A percentile compares a stretch with the other conserved stretches of the same genome.
Evolutionary conservation across 352 stramenopile species (phyloP).

Genomic region (Globisporangium middletonii): DNA sequence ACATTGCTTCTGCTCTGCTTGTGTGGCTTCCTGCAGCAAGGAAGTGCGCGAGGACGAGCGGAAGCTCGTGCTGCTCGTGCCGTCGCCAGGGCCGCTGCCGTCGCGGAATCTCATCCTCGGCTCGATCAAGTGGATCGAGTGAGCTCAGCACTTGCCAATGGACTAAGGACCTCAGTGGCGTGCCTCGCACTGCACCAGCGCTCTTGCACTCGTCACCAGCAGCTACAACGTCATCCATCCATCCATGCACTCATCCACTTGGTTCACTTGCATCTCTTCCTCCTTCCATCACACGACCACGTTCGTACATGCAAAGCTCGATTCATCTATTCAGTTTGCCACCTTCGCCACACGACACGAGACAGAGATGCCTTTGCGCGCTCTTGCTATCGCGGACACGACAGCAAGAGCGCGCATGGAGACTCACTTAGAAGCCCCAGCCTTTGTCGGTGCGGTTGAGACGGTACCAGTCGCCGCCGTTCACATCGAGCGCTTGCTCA

Average conservation of each 20-base stretch:
- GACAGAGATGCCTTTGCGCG: not conserved
- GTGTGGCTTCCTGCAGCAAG: conserved; percentile 31
- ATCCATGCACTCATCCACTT: too few species aligned
- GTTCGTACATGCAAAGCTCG: too few species aligned
- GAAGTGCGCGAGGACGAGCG: conserved; percentile 70
- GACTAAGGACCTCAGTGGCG: too few species aligned
- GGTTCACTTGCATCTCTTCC: too few species aligned
- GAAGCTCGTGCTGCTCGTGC: conserved; percentile 80
- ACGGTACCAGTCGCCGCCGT: conserved; percentile 81
- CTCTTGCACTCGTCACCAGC: too few species aligned
- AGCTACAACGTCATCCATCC: too few species aligned
- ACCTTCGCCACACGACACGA: too few species aligned
- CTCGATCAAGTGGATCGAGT: conserved; percentile 87
- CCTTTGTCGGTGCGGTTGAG: conserved; percentile 68
- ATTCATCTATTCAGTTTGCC: too few species aligned
- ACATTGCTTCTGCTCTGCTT: not conserved
- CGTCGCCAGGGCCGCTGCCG: conserved; percentile 67
- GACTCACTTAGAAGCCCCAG: conserved; percentile 31
- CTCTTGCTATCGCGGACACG: not conserved
- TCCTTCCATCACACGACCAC: too few species aligned
- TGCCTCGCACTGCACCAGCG: too few species aligned
- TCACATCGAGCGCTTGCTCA: conserved; percentile 78
- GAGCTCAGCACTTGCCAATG: not conserved
- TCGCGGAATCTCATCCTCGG: conserved; percentile 75
- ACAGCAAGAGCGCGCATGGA: too few species aligned